A percentile compares a stretch with the other conserved stretches of the same genome.
Conservation (phyloP, 2,329 filamentous ascomycete genomes). For the Ilyonectria destructans region DNA sequence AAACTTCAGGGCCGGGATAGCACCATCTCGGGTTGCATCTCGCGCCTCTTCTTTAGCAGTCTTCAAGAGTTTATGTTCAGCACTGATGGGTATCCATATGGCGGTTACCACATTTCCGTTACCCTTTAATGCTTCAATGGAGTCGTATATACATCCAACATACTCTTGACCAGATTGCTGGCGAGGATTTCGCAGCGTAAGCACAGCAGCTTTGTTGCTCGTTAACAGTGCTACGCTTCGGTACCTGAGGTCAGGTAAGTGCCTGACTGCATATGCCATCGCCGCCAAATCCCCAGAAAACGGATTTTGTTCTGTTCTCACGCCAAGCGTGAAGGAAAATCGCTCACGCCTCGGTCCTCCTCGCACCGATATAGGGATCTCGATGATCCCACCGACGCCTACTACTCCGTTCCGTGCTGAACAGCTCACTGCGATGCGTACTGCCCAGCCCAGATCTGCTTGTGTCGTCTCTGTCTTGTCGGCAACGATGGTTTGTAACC, state of each 20-base stretch:
- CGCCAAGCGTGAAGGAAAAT: slow-evolving; percentile 40
- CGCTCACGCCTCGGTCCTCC: slow-evolving; percentile 23
- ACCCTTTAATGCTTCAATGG: slow-evolving; percentile 23
- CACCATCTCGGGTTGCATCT: no score
- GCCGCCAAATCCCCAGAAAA: slow-evolving; percentile 28
- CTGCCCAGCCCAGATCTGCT: slow-evolving; percentile 23
- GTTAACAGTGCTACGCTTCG: slow-evolving; percentile 32
- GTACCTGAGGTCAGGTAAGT: slow-evolving; percentile 21
- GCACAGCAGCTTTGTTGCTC: slow-evolving; percentile 39
- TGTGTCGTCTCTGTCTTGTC: slow-evolving; percentile 13
- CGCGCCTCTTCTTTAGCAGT: no score
- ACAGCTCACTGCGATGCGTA: slow-evolving; percentile 37
- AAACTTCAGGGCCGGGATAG: no score
- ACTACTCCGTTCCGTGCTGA: slow-evolving; percentile 38
- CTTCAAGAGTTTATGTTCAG: slow-evolving; percentile 24
- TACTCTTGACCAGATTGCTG: slow-evolving; percentile 13
- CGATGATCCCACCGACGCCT: slow-evolving; percentile 32
- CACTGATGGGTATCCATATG: slow-evolving; percentile 27
- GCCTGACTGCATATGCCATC: slow-evolving; percentile 34
- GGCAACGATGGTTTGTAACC: slow-evolving; percentile 15
- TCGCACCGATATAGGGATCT: slow-evolving; percentile 15
- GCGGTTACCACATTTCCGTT: slow-evolving; percentile 28
- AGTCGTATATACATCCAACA: slow-evolving; percentile 40
- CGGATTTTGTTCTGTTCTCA: slow-evolving; percentile 35
- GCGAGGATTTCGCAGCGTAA: slow-evolving; percentile 32